Evolutionary conservation across 345 rosid genomes (phyloP), one percentile per base, ranked within the genome.

Genomic region (Citrus sinensis): DNA sequence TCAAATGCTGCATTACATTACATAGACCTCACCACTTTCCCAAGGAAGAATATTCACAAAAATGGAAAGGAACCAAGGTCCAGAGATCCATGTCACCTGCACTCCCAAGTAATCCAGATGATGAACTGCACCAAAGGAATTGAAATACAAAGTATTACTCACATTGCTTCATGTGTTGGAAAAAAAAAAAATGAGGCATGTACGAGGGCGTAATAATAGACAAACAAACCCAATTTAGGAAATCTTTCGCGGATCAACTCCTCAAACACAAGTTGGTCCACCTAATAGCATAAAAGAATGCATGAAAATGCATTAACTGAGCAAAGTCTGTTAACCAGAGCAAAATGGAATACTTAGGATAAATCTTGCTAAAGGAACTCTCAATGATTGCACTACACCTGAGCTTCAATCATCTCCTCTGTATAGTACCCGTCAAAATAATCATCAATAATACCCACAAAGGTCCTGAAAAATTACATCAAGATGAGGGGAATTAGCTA

Each of bases 41-140:
- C 99, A 96, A 55, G 99, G 99, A 88, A 96, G 93, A 85, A 91
- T 91, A 79, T 96, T 94, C 51, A 94, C 86, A 83, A 96, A 96
- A 85, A 96, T 94, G 65, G 98, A 96, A 77, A 96, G 97, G 74
- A 96, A 91, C 99, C 99, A 96, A 76, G 99, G 95, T 83, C 90
- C 97, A 72, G 97, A 90, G 59, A 92, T 87, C 98, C 99, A 96
- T 64, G 99, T 86, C 79, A 92, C 98, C 92, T 96, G 99, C 88
- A 96, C 99, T 92, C 99, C 98, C 93, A 96, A 91, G 98, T 89
- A 92, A 91, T 96, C 98, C 91, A 96, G 95, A 92, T 94, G 99
- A 88, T 90, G 88, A 90, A 92, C 99, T 96, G 98, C 98, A 92
- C 80, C 90, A 87, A 81, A 82, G 86, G 86, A 81, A 88, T 79